Evolutionary conservation across 2,329 filamentous ascomycete genomes (phyloP).

Genomic region (Spiromastix sp.): DNA sequence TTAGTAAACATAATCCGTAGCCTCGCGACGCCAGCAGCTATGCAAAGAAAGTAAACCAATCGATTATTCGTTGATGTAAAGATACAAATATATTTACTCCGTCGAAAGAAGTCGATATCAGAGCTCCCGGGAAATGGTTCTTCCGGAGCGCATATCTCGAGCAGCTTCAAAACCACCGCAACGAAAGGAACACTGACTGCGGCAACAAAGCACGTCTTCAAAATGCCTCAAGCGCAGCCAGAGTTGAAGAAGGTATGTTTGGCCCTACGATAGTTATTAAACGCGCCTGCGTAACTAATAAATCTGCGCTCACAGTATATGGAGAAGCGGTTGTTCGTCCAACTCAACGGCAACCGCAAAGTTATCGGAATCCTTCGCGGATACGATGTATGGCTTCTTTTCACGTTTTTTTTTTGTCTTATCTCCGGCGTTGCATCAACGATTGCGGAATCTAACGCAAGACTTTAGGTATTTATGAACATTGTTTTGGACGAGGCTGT

Average conservation of each 20-base stretch:
- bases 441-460: too few species aligned
- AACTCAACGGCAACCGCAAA: conserved; percentile 95
- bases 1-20: conserved; percentile 50
- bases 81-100: too few species aligned
- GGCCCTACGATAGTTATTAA: neutral
- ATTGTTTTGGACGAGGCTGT: conserved; percentile 95
- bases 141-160: too few species aligned
- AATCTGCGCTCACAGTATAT: conserved; percentile 59
- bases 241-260: conserved; percentile 86
- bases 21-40: too few species aligned
- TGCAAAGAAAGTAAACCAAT: too few species aligned
- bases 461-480: conserved; percentile 83
- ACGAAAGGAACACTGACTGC: conserved; percentile 6
- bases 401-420: neutral
- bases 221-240: conserved; percentile 96
- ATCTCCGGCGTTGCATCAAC: neutral
- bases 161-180: conserved; percentile 20
- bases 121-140: conserved; percentile 27
- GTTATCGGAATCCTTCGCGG: conserved; percentile 89
- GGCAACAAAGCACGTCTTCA: conserved; percentile 26
- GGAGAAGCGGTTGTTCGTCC: conserved; percentile 96
- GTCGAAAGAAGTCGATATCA: too few species aligned
- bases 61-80: too few species aligned
- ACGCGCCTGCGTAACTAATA: conserved; percentile 7
- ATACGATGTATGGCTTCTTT: conserved; percentile 65